Conservation (phyloP, 2,329 filamentous ascomycete species). For the Paecilomyces variotii region DNA sequence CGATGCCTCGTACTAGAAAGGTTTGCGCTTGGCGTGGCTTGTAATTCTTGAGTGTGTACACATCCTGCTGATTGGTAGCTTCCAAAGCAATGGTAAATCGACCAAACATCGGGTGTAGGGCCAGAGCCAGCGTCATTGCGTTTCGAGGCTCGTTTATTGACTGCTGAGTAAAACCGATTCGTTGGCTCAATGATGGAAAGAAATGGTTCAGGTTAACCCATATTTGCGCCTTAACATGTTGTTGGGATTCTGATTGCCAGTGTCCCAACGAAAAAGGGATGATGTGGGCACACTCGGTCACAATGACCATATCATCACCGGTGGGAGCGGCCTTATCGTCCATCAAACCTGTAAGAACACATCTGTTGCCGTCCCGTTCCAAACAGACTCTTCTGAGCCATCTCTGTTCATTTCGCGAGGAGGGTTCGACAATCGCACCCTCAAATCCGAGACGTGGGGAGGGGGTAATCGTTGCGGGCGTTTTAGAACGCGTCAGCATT, state of each 20-base stretch:
- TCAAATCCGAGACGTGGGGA: too few species aligned
- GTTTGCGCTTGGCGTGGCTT: neutral
- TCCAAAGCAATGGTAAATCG: neutral
- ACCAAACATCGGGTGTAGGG: neutral
- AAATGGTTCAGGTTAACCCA: neutral
- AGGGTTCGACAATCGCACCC: too few species aligned
- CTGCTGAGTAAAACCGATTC: neutral
- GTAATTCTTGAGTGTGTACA: neutral
- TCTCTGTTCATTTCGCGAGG: neutral
- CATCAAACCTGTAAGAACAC: neutral
- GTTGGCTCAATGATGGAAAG: neutral
- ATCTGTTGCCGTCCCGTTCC: neutral
- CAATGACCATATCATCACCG: too few species aligned
- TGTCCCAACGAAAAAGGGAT: neutral
- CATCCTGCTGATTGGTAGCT: neutral
- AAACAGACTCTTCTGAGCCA: too few species aligned
- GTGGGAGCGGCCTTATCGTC: too few species aligned
- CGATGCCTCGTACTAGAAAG: too few species aligned
- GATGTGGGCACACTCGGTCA: neutral
- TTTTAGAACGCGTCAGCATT: neutral
- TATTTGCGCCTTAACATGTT: neutral
- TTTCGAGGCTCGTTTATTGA: neutral
- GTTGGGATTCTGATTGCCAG: neutral
- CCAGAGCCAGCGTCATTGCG: neutral
- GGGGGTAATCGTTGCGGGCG: neutral